Evolutionary conservation across 495 filamentous ascomycete genomes (phyloP), one percentile per base, ranked within the genome.

Genomic region (Friedmanniomyces simplex): DNA sequence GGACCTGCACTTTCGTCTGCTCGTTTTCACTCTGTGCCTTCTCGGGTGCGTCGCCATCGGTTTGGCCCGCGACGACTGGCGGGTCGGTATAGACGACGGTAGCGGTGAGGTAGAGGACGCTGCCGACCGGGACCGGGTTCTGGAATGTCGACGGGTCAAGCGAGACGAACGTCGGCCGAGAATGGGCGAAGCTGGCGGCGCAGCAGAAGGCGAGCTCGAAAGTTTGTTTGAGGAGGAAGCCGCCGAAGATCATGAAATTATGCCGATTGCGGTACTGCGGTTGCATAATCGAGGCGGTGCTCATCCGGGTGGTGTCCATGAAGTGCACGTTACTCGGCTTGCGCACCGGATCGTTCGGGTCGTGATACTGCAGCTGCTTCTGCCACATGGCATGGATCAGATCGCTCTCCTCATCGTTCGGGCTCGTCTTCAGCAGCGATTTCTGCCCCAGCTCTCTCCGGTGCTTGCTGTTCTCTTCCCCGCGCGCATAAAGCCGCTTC

Each of bases 201-300:
- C 86, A 89, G 69, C 84, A 88, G 72, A 94, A 94, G n/a, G 88
- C 87, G 0, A 94, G 77, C 70, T 94, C 88, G 22, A 58, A 58
- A 11, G 85, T 85, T 59, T 85, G 80, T 67, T 89, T 89, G 0
- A 94, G 76, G 0, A 91, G 79, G 68, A 88, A 91, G 20, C 88
- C 88, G 22, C 88, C 88, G 65, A 91, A 94, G 50, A 94, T 89
- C 87, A 89, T 90, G 73, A 89, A 90, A 63, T 87, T 85, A 72
- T 91, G 87, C 16, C 87, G 76, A 69, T 91, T 91, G 34, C 88
- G 82, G 66, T 88, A 82, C 69, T 91, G 88, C 3, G 88, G 88
- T 63, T 91, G 87, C 88, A 94, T 94, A 55, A 94, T 89, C 63
- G 79, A 79, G 5, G 87, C 84, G 0, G 84, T 84, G 54, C 80